A percentile compares a stretch with the other conserved stretches of the same genome.
Evolutionary conservation across 768 basidiomycete genomes (phyloP).

Genomic region (Hericium erinaceus): DNA sequence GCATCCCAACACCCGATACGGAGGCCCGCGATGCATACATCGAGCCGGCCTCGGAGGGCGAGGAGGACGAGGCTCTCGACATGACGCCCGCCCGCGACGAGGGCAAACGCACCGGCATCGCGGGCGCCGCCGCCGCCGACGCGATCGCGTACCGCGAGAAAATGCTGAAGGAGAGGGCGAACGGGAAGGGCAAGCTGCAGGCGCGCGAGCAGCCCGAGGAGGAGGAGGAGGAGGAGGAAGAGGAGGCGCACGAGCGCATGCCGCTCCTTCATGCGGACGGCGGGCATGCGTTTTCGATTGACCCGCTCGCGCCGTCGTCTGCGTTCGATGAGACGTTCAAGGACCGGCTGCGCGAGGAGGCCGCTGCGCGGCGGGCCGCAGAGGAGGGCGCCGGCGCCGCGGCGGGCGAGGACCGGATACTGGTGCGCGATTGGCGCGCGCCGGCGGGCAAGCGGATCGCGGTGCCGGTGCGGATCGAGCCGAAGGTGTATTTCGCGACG

Average conservation of each 20-base stretch:
- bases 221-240: constrained; percentile 6
- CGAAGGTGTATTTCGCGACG: constrained; percentile 95
- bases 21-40: constrained; percentile 39
- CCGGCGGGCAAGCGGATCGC: constrained; percentile 84
- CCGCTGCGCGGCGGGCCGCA: constrained; percentile 35
- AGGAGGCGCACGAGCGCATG: constrained; percentile 26
- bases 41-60: constrained; percentile 93
- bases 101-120: constrained; percentile 68
- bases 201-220: constrained; percentile 17
- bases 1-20: constrained; percentile 30
- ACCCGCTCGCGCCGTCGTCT: constrained; percentile 77
- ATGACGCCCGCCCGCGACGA: constrained; percentile 72
- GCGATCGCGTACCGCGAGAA: constrained; percentile 83
- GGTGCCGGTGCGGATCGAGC: constrained; percentile 92
- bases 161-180: constrained; percentile 44
- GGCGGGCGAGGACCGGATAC: constrained; percentile 39
- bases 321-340: constrained; percentile 80
- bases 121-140: constrained; percentile 64
- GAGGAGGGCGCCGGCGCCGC: constrained; percentile 6
- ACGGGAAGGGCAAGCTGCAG: constrained; percentile 14
- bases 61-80: constrained; percentile 75
- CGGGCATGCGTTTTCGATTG: constrained; percentile 49
- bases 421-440: constrained; percentile 65
- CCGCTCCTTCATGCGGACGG: constrained; percentile 24
- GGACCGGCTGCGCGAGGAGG: constrained; percentile 43